Evolutionary conservation across 1,284 basidiomycete genomes (phyloP), one percentile per base, ranked within the genome.

Genomic region (Mixia osmundae): DNA sequence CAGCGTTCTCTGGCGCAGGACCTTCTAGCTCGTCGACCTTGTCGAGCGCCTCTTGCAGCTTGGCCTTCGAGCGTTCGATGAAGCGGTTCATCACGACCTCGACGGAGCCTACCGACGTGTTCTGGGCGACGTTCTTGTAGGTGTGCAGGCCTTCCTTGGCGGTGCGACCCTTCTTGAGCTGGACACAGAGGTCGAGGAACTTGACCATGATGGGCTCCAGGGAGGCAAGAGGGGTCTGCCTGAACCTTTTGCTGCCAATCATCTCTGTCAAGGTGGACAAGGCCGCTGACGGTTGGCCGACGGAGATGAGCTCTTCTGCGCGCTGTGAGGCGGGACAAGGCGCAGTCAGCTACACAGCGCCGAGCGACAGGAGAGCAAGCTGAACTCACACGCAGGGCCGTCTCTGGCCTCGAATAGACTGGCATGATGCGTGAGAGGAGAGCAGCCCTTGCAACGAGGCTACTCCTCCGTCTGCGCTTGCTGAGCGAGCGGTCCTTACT

Each of bases 121-220:
- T 89, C 54, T 41, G 57, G 0, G 79, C 79, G 44, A 87, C 82
- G 55, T 89, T 89, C 64, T 87, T 89, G 68, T 76, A 94, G 56
- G 48, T 58, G 54, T 55, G 59, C 32, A 97, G 69, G 22, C 83
- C 89, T 52, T 91, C 83, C 57, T 91, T 89, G 15, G 83, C 89
- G 22, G 78, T 76, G 23, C 82, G 68, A 3, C 85, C 85, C 57
- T 89, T 87, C 47, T 85, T 73, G 64, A 94, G 73, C 41, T 83
- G 76, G 42, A 97, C 85, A 54, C 85, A 97, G 42, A 99, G 76
- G 55, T 94, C 83, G 62, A 95, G 53, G 56, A 67, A 67, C 45
- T 58, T 58, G 46, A 83, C 61, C 67, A 95, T 78, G 59, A 97
- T 94, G 42, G 91, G 91, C 58, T 97, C 89, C 38, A 97, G 71